These are phyloP conservation scores for Penicillium cosmopolitanum DNA, from an alignment of 495 filamentous ascomycete species.

Conservation along the genomic window DNA sequence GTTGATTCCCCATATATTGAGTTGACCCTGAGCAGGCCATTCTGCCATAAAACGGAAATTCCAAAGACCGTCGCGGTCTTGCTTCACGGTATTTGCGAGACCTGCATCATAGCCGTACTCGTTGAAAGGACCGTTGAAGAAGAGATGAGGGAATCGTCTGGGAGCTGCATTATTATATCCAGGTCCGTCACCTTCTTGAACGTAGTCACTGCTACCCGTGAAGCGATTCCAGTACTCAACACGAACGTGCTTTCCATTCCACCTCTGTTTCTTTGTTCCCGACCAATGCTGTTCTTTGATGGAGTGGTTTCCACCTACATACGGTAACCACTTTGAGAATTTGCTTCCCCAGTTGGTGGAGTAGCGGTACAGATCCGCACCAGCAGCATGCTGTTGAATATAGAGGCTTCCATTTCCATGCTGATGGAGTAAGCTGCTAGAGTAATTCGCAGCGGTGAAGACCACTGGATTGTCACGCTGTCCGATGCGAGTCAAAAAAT, in stretches of 20 bases:
- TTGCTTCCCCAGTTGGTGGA: constrained; percentile 63
- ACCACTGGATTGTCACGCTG: constrained; percentile 63
- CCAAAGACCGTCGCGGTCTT: constrained; percentile 60
- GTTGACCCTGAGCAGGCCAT: constrained; percentile 64
- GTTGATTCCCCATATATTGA: constrained; percentile 74
- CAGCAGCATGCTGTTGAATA: constrained; percentile 62
- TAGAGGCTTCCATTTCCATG: constrained; percentile 46
- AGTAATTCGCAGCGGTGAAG: constrained; percentile 63
- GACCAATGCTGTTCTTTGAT: constrained; percentile 57
- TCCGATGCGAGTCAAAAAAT: constrained; percentile 61
- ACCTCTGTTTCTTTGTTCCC: constrained; percentile 63
- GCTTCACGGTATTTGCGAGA: constrained; percentile 56
- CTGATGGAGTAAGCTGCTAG: constrained; percentile 49
- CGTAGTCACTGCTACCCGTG: constrained; percentile 65
- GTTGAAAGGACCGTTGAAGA: constrained; percentile 67
- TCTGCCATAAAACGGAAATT: constrained; percentile 65
- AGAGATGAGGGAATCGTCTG: constrained; percentile 67
- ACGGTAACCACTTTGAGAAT: constrained; percentile 63
- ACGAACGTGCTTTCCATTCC: constrained; percentile 67
- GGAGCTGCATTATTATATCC: constrained; percentile 36
- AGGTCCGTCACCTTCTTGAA: constrained; percentile 63
- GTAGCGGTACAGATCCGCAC: constrained; percentile 68
- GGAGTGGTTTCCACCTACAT: constrained; percentile 52
- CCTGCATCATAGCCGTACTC: constrained; percentile 71
- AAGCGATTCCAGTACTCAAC: constrained; percentile 71